These are phyloP conservation scores for Podila horticola DNA, from an alignment of 192 early-diverging fungal species.

Conservation along the genomic window DNA sequence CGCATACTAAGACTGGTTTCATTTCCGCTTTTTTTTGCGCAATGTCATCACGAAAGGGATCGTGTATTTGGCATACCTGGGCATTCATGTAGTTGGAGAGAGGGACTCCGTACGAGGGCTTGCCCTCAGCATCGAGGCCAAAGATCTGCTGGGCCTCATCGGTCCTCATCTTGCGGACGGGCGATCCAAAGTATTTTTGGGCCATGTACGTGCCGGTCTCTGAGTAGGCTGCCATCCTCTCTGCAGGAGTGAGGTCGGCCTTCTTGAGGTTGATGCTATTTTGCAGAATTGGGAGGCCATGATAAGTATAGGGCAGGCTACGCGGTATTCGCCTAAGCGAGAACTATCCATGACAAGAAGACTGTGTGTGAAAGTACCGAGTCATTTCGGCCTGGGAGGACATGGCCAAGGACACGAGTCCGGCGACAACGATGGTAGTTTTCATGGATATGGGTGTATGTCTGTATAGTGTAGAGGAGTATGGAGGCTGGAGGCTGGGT, in stretches of 20 bases:
- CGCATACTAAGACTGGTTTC: neutral
- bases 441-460: conserved; percentile 8
- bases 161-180: conserved; percentile 45
- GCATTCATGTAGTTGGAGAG: conserved; percentile 96
- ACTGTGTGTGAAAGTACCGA: conserved; percentile 6
- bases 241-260: conserved; percentile 66
- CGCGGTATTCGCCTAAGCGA: too few relatives aligned
- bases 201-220: conserved; percentile 73
- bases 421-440: neutral
- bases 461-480: neutral
- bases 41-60: neutral
- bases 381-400: conserved; percentile 21
- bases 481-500: neutral
- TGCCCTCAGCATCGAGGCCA: conserved; percentile 62
- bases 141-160: conserved; percentile 53
- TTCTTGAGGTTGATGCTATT: conserved; percentile 73
- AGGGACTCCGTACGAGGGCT: conserved; percentile 75
- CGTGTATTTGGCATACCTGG: conserved; percentile 56
- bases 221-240: conserved; percentile 69
- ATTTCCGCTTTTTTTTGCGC: neutral
- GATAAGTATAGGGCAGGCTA: neutral
- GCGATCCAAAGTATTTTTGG: conserved; percentile 81
- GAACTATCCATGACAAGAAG: neutral
- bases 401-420: conserved; percentile 23
- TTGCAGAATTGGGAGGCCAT: neutral